phyloP scores from a whole-genome alignment of 495 filamentous ascomycete species.

The Neurospora sp. region DNA sequence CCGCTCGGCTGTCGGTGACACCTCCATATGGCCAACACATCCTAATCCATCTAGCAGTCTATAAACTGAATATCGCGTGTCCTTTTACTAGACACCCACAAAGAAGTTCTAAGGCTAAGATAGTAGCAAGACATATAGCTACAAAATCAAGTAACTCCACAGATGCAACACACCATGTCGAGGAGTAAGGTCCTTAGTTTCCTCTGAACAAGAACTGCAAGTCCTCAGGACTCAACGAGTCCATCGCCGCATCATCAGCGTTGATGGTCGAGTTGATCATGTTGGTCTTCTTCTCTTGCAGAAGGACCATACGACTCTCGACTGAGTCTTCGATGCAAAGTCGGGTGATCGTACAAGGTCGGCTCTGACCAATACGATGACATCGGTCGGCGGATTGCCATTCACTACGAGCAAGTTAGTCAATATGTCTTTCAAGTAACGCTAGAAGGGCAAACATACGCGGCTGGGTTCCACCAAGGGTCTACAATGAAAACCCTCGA shows the following conservation, averaged over 20 bases:
- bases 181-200: constrained; percentile 6
- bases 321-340: constrained; percentile 94
- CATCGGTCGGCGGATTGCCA: constrained; percentile 96
- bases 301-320: constrained; percentile 82
- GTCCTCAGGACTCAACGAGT: constrained; percentile 80
- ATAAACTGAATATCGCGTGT: background rate
- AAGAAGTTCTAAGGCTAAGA: background rate
- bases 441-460: constrained; percentile 23
- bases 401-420: constrained; percentile 36
- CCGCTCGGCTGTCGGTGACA: background rate
- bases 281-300: constrained; percentile 95
- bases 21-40: background rate
- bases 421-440: background rate
- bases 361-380: constrained; percentile 90
- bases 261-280: constrained; percentile 96
- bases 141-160: background rate
- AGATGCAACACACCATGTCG: background rate
- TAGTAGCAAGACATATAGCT: background rate
- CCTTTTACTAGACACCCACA: background rate
- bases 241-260: constrained; percentile 75
- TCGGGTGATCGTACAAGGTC: constrained; percentile 88
- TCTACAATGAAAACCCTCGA: constrained; percentile 92
- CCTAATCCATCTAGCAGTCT: background rate
- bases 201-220: constrained; percentile 92
- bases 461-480: constrained; percentile 97